Base-by-base conservation (phyloP, 2,329 filamentous ascomycete genomes). In the Tolypocladium pustulatum region DNA sequence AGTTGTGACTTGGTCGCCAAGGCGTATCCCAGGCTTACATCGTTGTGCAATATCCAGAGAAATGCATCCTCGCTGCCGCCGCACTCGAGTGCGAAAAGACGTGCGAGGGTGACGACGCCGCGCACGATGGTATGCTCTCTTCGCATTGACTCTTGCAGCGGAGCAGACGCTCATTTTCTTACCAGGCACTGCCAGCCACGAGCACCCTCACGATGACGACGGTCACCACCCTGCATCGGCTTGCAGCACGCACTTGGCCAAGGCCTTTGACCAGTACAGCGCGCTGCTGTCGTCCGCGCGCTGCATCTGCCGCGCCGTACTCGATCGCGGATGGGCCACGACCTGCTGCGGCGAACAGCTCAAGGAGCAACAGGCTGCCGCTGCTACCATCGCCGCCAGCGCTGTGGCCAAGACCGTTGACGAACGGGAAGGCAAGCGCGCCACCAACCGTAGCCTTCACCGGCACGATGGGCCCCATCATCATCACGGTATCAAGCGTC, bases 301-400 rank as follows among this genome's bases (percentile, higher is more conserved):
- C 2, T 74, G 72, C 63, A 73, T 73, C 60, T 73, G 72, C 61
- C 71, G 70, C 40, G 68, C 63, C 56, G 64, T 72, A 30, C 65
- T 74, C 52, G 70, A 69, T 0, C 60, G 60, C 53, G 66, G 68
- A 34, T 52, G 66, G 58, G 53, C 67, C 34, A 65, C 64, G 1
- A 62, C 65, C 7, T 72, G 70, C 61, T 73, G 71, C 54, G 61
- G 58, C 57, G 57, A 58, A 10, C 58, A 64, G 43, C 57, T 51
- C 25, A 55, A 57, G n/a, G n/a, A n/a, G 15, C 56, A 61, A 10
- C 34, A 37, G 7, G 20, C 58, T 3, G 37, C 46, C 4, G 22
- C 22, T 20, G 46, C 51, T 27, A 17, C 57, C 8, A 22, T 27
- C 9, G 43, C 34, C 51, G n/a, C 57, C 6, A 30, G 15, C 27